Evolutionary conservation across 345 rosid species (phyloP).

Genomic region (Laguncularia racemosa): DNA sequence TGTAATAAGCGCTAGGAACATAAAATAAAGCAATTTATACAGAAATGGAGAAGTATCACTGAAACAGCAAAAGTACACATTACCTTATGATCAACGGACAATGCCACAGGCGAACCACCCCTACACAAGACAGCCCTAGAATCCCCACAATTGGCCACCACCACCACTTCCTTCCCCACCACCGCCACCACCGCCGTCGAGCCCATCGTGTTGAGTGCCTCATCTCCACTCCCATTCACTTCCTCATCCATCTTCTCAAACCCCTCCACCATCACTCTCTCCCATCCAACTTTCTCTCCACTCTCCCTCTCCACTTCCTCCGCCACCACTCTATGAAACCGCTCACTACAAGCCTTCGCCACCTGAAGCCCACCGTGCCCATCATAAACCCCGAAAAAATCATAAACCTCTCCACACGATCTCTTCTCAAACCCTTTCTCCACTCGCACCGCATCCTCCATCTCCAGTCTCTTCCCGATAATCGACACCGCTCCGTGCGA

Average conservation of each 20-base stretch:
- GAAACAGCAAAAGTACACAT: neutral
- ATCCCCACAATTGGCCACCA: slow-evolving; percentile 35
- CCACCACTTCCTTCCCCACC: slow-evolving; percentile 19
- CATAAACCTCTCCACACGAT: slow-evolving; percentile 1
- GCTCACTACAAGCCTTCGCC: slow-evolving; percentile 14
- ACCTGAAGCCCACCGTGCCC: slow-evolving; percentile 23
- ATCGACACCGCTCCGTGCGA: slow-evolving; percentile 25
- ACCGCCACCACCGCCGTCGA: slow-evolving; percentile 39
- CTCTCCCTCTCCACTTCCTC: slow-evolving; percentile 11
- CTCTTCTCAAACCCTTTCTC: slow-evolving; percentile 3
- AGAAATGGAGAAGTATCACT: too few relatives aligned
- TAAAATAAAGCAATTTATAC: too few relatives aligned
- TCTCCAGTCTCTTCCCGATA: slow-evolving; percentile 19
- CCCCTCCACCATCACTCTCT: slow-evolving; percentile 18
- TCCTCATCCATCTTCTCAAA: slow-evolving; percentile 31
- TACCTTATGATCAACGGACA: slow-evolving; percentile 37
- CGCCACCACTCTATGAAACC: slow-evolving; percentile 22
- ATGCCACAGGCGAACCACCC: slow-evolving; percentile 21
- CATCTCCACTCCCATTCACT: slow-evolving; percentile 14
- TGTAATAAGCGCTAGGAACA: too few relatives aligned
- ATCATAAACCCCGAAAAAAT: slow-evolving; percentile 25
- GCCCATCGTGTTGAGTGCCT: slow-evolving; percentile 20
- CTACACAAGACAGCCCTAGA: slow-evolving; percentile 27
- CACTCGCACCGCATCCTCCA: slow-evolving; percentile 22
- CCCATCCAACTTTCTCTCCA: slow-evolving; percentile 6